A percentile compares a stretch with the other conserved stretches of the same genome.
Evolutionary conservation across 495 filamentous ascomycete genomes (phyloP).

Genomic region (Penicillium alfredii): DNA sequence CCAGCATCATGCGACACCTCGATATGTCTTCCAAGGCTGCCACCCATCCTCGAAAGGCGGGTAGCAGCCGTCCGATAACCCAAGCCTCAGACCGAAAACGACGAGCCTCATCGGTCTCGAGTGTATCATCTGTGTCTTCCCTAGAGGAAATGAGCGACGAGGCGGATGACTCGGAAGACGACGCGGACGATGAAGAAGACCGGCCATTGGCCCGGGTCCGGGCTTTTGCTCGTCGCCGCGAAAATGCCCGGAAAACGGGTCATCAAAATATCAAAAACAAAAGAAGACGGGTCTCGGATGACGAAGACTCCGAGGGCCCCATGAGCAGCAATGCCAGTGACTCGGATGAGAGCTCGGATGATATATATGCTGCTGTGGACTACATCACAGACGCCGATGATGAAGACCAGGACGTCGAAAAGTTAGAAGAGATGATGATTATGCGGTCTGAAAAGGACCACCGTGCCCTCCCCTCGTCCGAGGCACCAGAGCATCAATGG

Average conservation of each 20-base stretch:
- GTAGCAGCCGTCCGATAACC: slow-evolving; percentile 19
- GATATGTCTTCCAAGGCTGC: slow-evolving; percentile 17
- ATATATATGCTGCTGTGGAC: slow-evolving; percentile 69
- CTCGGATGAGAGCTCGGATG: slow-evolving; percentile 47
- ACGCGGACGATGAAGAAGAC: slow-evolving; percentile 48
- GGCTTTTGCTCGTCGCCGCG: slow-evolving; percentile 43
- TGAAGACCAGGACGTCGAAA: slow-evolving; percentile 65
- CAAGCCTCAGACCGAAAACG: slow-evolving; percentile 27
- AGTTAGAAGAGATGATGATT: slow-evolving; percentile 68
- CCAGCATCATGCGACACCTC: slow-evolving; percentile 14
- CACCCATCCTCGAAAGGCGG: slow-evolving; percentile 24
- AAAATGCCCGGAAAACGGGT: slow-evolving; percentile 42
- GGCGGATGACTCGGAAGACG: slow-evolving; percentile 40
- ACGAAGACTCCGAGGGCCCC: slow-evolving; percentile 59
- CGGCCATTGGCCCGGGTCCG: slow-evolving; percentile 45
- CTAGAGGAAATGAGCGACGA: slow-evolving; percentile 36
- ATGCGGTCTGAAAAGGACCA: slow-evolving; percentile 50
- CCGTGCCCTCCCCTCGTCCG: slow-evolving; percentile 20
- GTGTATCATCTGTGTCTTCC: slow-evolving; percentile 39
- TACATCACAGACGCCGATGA: slow-evolving; percentile 73
- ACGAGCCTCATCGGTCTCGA: slow-evolving; percentile 38
- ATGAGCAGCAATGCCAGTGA: slow-evolving; percentile 30
- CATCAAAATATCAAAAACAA: slow-evolving; percentile 33
- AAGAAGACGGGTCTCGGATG: slow-evolving; percentile 51
- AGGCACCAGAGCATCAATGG: slow-evolving; percentile 49